Conservation (phyloP, 352 stramenopile genomes). For the Thalassiosira exigua region DNA sequence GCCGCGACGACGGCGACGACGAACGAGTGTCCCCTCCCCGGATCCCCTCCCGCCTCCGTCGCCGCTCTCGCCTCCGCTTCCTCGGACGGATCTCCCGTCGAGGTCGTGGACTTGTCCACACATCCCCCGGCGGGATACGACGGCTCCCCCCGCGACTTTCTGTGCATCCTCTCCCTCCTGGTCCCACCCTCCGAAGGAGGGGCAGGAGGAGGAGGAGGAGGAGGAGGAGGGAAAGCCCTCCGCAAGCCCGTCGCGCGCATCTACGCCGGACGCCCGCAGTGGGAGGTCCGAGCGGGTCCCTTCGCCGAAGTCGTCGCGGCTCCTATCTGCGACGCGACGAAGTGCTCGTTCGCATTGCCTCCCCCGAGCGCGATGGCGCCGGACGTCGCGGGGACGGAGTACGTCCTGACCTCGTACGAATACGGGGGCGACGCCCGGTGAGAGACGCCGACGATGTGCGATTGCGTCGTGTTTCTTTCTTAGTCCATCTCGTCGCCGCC, state of each 20-base stretch:
- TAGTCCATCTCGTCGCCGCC: too few relatives aligned
- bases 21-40: too few relatives aligned
- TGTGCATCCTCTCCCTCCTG: constrained; percentile 5
- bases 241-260: constrained; percentile 43
- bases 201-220: too few relatives aligned
- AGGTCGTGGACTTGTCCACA: not conserved
- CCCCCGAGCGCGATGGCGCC: constrained; percentile 7
- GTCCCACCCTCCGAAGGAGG: not conserved
- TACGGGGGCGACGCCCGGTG: too few relatives aligned
- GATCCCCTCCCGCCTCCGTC: too few relatives aligned
- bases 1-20: too few relatives aligned
- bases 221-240: too few relatives aligned
- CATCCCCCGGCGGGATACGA: not conserved
- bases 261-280: constrained; percentile 48
- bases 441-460: too few relatives aligned
- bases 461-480: not conserved
- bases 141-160: not conserved
- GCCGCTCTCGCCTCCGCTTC: not conserved
- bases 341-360: not conserved
- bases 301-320: not conserved
- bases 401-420: too few relatives aligned
- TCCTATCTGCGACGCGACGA: not conserved
- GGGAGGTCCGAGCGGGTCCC: constrained; percentile 43
- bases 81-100: not conserved
- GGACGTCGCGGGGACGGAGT: constrained; percentile 4